Conservation (phyloP, 345 rosid species). For the Aegle marmelos region DNA sequence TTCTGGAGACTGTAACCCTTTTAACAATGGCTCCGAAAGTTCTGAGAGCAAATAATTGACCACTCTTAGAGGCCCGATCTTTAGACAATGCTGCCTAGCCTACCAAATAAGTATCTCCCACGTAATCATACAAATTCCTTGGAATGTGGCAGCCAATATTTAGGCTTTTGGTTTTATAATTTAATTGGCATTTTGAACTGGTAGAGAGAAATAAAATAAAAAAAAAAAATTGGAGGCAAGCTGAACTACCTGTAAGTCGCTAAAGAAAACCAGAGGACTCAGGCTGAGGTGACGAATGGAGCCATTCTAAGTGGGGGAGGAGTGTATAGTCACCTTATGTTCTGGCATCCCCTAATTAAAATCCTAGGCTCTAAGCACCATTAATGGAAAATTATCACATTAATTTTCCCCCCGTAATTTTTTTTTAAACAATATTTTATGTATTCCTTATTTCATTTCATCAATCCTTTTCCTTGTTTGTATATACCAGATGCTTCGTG, state of each 20-base stretch:
- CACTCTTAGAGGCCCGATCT: no score
- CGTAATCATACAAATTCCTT: background rate
- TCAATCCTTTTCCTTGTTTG: background rate
- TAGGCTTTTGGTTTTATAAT: background rate
- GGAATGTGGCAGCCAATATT: background rate
- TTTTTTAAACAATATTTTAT: background rate
- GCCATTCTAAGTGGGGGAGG: background rate
- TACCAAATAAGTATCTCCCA: background rate
- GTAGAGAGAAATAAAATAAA: background rate
- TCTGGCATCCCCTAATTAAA: background rate
- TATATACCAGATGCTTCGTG: conserved; percentile 50
- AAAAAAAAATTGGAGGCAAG: background rate
- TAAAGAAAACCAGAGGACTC: background rate
- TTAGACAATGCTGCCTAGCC: background rate
- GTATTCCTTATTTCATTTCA: background rate
- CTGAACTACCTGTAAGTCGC: background rate
- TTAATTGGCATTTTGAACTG: background rate
- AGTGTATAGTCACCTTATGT: background rate
- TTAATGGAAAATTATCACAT: background rate
- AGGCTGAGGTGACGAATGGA: background rate
- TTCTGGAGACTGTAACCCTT: background rate
- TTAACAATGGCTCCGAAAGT: background rate
- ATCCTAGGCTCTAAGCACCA: background rate
- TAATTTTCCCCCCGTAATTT: background rate
- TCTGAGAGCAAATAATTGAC: background rate